Base-by-base conservation (phyloP, 345 rosid genomes). In the Sapria himalayana region DNA sequence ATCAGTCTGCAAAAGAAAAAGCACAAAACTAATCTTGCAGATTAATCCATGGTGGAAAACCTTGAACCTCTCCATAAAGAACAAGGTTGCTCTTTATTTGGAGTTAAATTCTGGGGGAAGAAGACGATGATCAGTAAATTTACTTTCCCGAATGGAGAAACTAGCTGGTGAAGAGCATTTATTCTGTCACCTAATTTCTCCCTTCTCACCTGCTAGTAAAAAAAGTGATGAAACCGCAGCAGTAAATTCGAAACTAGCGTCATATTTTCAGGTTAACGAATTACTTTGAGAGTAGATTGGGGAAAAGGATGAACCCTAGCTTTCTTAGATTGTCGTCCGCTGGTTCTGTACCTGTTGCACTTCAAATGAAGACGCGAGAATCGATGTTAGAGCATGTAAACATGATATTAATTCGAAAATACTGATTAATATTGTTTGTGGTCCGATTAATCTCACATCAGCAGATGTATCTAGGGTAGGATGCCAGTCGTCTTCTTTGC, bases 141-240 rank as follows among this genome's bases (percentile, higher is more conserved):
- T 58, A 80, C 96, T 92, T 85, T 85, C 39, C 97, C 94, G 67
- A 86, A 81, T 38, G 94, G 94, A 54, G 97, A 86, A 62, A 81
- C 97, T 16, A 86, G 71, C 61, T 86, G 93, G 71, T 85, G 96
- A 59, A 85, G 86, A 19, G 92, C 70, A 51, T 85, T 76, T 33
- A 78, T 76, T 59, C 94, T 60, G 41, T 81, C 94, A 34, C 94
- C 94, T 51, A 78, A 39, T 50, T 78, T 81, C 68, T 81, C 92
- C 72, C 78, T 86, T 70, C 92, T 70, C 50, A 76, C 92, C 92
- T 81, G 62, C 22, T 43, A 31, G 17, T 27, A 25, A n/a, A 14
- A 15, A 10, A 43, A 14, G 3, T 13, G 4, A 48, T 11, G 22
- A 22, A 54, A 49, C 35, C 5, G 14, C 35, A 45, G 20, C 15